Conservation (phyloP, 345 rosid genomes). For the Salix koriyanagi region DNA sequence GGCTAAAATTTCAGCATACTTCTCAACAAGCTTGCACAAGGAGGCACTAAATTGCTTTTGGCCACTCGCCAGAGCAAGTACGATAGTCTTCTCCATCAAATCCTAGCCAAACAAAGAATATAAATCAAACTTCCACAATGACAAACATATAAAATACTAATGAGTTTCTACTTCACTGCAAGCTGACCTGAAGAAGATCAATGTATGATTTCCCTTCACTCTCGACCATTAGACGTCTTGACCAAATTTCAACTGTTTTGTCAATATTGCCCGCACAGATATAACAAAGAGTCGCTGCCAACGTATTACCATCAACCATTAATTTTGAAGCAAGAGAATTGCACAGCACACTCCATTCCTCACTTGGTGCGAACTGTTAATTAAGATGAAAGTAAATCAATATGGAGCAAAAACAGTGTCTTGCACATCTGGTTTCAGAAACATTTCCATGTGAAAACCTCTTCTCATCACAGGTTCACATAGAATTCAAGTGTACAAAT, state of each 20-base stretch:
- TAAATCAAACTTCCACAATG: constrained; percentile 2
- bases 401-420: neutral
- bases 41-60: constrained; percentile 88
- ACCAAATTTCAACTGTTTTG: constrained; percentile 98
- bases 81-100: constrained; percentile 98
- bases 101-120: constrained; percentile 49
- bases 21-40: constrained; percentile 92
- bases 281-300: constrained; percentile 92
- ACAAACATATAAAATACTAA: constrained; percentile 1
- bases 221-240: constrained; percentile 64
- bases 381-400: constrained; percentile 15
- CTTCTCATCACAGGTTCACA: neutral
- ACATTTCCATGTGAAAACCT: neutral
- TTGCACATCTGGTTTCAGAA: neutral
- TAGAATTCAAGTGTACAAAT: neutral
- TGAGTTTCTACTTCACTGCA: constrained; percentile 16
- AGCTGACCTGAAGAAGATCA: constrained; percentile 87
- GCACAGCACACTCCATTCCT: constrained; percentile 80
- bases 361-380: constrained; percentile 84
- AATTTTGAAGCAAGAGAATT: constrained; percentile 80
- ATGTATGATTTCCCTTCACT: constrained; percentile 68
- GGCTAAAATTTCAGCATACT: constrained; percentile 93
- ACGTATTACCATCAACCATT: constrained; percentile 67
- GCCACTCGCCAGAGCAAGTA: constrained; percentile 89
- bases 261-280: constrained; percentile 96